Percentiles rank a stretch among this genome's conserved stretches.
These are phyloP conservation scores for Vitis hybrid DNA, from an alignment of 177 flowering plant species.

Conservation along the genomic window DNA sequence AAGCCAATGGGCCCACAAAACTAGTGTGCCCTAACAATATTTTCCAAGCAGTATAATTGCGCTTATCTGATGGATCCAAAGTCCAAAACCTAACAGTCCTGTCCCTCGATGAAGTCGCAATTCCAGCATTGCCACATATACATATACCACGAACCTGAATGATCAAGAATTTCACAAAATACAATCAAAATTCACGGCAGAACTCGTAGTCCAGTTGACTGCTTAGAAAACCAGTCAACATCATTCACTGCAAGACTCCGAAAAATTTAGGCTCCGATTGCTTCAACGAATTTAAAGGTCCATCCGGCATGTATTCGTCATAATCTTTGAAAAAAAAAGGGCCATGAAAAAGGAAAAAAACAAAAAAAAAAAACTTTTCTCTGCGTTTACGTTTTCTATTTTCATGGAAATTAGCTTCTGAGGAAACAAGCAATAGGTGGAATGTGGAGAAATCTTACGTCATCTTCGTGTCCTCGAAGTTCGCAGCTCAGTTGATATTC, in stretches of 20 bases:
- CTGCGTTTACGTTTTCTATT: too few relatives aligned
- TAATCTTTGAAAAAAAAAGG: too few relatives aligned
- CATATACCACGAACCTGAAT: slow-evolving; percentile 88
- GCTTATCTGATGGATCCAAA: slow-evolving; percentile 38
- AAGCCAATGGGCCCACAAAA: slow-evolving; percentile 90
- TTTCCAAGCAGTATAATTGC: slow-evolving; percentile 44
- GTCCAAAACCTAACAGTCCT: slow-evolving; percentile 83
- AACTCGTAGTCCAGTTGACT: too few relatives aligned
- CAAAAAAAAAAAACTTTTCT: too few relatives aligned
- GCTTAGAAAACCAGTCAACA: too few relatives aligned
- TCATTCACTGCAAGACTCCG: too few relatives aligned
- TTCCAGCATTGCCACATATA: slow-evolving; percentile 64
- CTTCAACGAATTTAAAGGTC: too few relatives aligned
- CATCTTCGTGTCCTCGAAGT: slow-evolving; percentile 81
- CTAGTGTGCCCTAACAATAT: slow-evolving; percentile 82
- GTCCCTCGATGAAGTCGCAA: slow-evolving; percentile 94
- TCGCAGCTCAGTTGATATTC: slow-evolving; percentile 59
- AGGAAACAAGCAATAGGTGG: neutral
- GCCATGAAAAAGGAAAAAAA: too few relatives aligned
- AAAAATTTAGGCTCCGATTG: too few relatives aligned
- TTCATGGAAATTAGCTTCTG: too few relatives aligned
- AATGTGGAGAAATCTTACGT: slow-evolving; percentile 41
- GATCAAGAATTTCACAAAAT: neutral
- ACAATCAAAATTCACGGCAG: neutral
- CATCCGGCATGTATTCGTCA: too few relatives aligned